These are phyloP conservation scores for Ogataea salicorniae DNA, from an alignment of 805 yeast genomes.

Conservation along the genomic window DNA sequence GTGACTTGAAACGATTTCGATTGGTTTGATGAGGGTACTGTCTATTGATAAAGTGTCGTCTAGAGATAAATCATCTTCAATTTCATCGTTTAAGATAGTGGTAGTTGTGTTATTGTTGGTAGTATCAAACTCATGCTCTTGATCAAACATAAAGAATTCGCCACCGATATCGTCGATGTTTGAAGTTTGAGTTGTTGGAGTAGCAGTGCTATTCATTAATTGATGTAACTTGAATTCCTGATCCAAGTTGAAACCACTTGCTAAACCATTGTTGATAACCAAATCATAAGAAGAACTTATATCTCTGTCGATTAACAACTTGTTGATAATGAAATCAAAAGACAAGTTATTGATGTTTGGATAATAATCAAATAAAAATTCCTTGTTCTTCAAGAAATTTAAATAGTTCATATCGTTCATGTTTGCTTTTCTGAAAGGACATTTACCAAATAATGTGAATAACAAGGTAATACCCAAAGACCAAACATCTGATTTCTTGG, in stretches of 20 bases:
- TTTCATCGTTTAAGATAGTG: conserved; percentile 5
- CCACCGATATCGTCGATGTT: conserved; percentile 21
- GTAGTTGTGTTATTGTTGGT: neutral
- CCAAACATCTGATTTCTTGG: conserved; percentile 49
- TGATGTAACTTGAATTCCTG: conserved; percentile 35
- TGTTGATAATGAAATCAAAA: conserved; percentile 36
- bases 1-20: too few species aligned
- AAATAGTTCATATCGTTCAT: conserved; percentile 39
- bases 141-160: conserved; percentile 32
- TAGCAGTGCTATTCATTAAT: conserved; percentile 10
- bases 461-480: conserved; percentile 48
- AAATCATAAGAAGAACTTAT: conserved; percentile 29
- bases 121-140: conserved; percentile 25
- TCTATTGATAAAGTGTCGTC: neutral
- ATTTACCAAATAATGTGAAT: conserved; percentile 45
- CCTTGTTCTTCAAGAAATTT: conserved; percentile 36
- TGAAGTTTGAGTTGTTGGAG: conserved; percentile 1
- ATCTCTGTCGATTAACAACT: conserved; percentile 38
- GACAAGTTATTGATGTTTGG: conserved; percentile 40
- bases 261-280: conserved; percentile 24
- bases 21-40: too few species aligned
- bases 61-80: conserved; percentile 14
- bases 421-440: conserved; percentile 43
- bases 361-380: conserved; percentile 44
- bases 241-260: conserved; percentile 40